Evolutionary conservation across 2,329 filamentous ascomycete species (phyloP).

Genomic region (Podosphaera aphanis): DNA sequence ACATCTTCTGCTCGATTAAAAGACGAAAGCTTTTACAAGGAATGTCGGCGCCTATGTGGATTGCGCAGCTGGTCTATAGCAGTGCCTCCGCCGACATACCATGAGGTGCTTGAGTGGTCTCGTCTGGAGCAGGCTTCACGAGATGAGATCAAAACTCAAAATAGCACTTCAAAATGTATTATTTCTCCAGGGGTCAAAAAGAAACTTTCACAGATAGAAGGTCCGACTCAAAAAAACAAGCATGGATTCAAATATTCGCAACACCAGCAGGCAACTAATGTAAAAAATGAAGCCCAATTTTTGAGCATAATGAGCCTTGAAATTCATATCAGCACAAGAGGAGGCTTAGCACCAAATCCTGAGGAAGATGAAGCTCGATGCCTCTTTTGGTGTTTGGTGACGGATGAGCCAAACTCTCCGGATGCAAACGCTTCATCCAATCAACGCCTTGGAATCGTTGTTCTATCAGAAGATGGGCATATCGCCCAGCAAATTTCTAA

Average conservation of each 20-base stretch:
- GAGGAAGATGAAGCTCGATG: slow-evolving; percentile 73
- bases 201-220: slow-evolving; percentile 64
- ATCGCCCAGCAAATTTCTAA: slow-evolving; percentile 37
- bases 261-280: slow-evolving; percentile 46
- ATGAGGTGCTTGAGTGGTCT: slow-evolving; percentile 50
- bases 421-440: slow-evolving; percentile 24
- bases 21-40: slow-evolving; percentile 26
- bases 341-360: slow-evolving; percentile 62
- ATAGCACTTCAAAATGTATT: neutral
- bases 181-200: slow-evolving; percentile 6
- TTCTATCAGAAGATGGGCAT: slow-evolving; percentile 38
- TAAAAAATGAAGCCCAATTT: slow-evolving; percentile 68
- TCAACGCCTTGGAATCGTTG: slow-evolving; percentile 46
- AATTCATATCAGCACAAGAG: slow-evolving; percentile 71
- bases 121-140: slow-evolving; percentile 15
- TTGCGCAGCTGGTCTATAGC: slow-evolving; percentile 58
- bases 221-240: slow-evolving; percentile 59
- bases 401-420: slow-evolving; percentile 37
- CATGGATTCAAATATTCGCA: slow-evolving; percentile 74
- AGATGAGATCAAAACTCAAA: slow-evolving; percentile 6
- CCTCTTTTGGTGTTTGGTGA: slow-evolving; percentile 75
- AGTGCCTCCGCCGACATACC: slow-evolving; percentile 40
- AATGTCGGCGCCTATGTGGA: slow-evolving; percentile 32
- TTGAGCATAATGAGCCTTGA: slow-evolving; percentile 96
- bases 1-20: slow-evolving; percentile 25